A percentile compares a stretch with the other conserved stretches of the same genome.
These are phyloP conservation scores for Acanthamoeba rhysodes DNA, from an alignment of 208 protist genomes.

Conservation along the genomic window DNA sequence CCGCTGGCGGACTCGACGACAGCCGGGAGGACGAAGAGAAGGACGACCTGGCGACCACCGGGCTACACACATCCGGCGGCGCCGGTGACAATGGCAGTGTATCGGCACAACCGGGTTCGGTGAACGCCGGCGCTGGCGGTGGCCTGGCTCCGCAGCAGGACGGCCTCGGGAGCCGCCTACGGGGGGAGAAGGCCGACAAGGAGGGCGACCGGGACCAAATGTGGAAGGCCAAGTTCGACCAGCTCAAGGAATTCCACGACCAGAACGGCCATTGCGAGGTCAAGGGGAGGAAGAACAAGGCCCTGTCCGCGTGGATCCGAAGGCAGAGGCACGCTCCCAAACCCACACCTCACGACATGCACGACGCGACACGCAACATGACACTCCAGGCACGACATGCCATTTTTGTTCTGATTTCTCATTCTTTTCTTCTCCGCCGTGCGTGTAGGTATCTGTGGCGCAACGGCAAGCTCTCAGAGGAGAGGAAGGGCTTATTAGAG, in stretches of 20 bases:
- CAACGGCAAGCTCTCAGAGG: constrained; percentile 65
- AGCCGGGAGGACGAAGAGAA: neutral
- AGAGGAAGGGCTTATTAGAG: constrained; percentile 43
- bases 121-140: too few species aligned
- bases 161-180: neutral
- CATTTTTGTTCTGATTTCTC: neutral
- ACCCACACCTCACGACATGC: too few species aligned
- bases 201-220: constrained; percentile 55
- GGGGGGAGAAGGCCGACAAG: neutral
- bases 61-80: neutral
- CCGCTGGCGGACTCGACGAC: neutral
- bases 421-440: neutral
- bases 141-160: neutral
- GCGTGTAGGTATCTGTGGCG: constrained; percentile 48
- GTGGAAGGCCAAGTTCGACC: constrained; percentile 59
- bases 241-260: constrained; percentile 26
- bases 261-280: constrained; percentile 65
- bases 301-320: constrained; percentile 54
- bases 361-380: too few species aligned
- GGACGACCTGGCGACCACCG: neutral
- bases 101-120: neutral
- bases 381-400: too few species aligned
- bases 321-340: neutral
- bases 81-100: neutral
- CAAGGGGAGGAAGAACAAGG: constrained; percentile 63